Evolutionary conservation across 2,329 filamentous ascomycete genomes (phyloP).

Genomic region (Cercospora berteroae): DNA sequence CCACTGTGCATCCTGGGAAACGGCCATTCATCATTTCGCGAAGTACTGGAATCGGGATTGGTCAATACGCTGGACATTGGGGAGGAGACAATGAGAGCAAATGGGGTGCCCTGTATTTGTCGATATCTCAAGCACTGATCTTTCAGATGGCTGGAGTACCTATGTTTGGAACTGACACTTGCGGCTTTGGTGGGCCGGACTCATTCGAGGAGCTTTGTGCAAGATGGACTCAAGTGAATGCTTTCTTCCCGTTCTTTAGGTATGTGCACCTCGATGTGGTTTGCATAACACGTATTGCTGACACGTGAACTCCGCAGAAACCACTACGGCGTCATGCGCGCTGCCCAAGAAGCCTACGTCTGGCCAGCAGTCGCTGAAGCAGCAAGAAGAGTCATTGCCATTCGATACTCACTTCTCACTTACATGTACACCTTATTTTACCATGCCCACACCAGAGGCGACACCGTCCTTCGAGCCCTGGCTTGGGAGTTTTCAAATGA

Average conservation of each 20-base stretch:
- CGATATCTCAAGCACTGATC: conserved; percentile 30
- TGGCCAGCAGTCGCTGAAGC: conserved; percentile 65
- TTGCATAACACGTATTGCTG: conserved; percentile 42
- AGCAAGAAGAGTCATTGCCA: conserved; percentile 60
- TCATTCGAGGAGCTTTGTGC: conserved; percentile 29
- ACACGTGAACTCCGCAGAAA: not conserved
- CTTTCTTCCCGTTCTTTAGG: conserved; percentile 74
- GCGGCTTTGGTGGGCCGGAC: conserved; percentile 29
- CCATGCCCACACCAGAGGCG: conserved; percentile 61
- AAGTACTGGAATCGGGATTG: conserved; percentile 28
- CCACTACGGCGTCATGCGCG: conserved; percentile 10
- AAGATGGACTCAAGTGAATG: conserved; percentile 43
- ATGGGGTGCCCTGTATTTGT: conserved; percentile 32
- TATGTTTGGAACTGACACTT: conserved; percentile 34
- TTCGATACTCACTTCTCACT: conserved; percentile 67
- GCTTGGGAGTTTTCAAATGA: conserved; percentile 72
- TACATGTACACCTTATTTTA: conserved; percentile 73
- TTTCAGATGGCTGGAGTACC: conserved; percentile 32
- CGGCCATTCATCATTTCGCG: conserved; percentile 32
- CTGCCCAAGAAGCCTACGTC: conserved; percentile 62
- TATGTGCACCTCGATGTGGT: conserved; percentile 56
- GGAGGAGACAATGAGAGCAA: conserved; percentile 32
- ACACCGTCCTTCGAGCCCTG: conserved; percentile 67
- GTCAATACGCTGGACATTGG: conserved; percentile 30
- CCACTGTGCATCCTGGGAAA: conserved; percentile 18